Conservation (phyloP, 2,329 filamentous ascomycete genomes). For the Calonectria henricotiae region DNA sequence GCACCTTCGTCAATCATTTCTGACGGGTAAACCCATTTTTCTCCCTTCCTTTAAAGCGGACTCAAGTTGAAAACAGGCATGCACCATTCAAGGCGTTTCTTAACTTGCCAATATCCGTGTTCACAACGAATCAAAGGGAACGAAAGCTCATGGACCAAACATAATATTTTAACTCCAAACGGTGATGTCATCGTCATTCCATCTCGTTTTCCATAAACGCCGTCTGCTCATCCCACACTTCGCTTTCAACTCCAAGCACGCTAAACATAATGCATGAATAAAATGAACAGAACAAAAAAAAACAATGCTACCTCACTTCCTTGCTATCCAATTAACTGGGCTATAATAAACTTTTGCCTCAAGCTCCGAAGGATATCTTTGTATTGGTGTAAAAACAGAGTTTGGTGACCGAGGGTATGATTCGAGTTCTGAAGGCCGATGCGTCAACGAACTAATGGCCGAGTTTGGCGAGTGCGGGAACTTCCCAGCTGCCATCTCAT, state of each 20-base stretch:
- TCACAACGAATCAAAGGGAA: not conserved
- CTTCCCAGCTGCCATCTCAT: not conserved
- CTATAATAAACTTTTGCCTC: constrained; percentile 17
- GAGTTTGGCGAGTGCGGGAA: constrained; percentile 18
- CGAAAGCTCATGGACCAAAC: not conserved
- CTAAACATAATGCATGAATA: constrained; percentile 17
- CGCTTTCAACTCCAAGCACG: constrained; percentile 17
- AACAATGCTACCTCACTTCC: constrained; percentile 4
- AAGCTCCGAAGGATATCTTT: constrained; percentile 18
- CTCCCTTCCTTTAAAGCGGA: not conserved
- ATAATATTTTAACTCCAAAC: not conserved
- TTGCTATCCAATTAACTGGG: constrained; percentile 13
- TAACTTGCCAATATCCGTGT: not conserved
- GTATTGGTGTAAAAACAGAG: constrained; percentile 15
- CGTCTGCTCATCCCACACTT: constrained; percentile 1
- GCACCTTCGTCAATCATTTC: not conserved
- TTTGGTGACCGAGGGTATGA: not conserved
- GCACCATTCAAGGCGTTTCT: not conserved
- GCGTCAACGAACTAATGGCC: constrained; percentile 2
- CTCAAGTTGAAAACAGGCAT: not conserved
- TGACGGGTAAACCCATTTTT: not conserved
- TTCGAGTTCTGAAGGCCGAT: constrained; percentile 20
- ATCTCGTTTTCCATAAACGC: constrained; percentile 15
- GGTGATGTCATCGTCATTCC: constrained; percentile 19
- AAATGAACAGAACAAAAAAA: not conserved